A percentile compares a stretch with the other conserved stretches of the same genome.
These are phyloP conservation scores for Salvia miltiorrhiza DNA, from an alignment of 257 asterid genomes.

Conservation along the genomic window DNA sequence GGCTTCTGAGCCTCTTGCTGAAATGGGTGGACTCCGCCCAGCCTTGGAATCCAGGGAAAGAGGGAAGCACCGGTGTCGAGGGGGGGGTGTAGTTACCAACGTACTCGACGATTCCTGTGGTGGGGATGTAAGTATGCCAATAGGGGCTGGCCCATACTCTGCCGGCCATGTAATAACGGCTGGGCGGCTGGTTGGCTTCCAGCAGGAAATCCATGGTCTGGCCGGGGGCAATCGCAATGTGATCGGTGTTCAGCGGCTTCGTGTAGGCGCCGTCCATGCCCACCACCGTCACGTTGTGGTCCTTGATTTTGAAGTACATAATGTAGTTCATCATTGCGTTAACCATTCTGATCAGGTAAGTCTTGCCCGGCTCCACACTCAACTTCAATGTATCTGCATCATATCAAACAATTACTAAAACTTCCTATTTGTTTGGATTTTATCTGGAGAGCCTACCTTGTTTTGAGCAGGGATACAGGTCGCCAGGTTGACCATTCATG, in stretches of 20 bases:
- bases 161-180: not conserved
- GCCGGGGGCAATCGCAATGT: too few relatives aligned
- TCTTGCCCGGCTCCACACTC: conserved; percentile 23
- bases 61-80: conserved; percentile 25
- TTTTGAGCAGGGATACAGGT: too few relatives aligned
- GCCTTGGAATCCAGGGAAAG: conserved; percentile 27
- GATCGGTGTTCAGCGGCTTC: too few relatives aligned
- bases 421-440: too few relatives aligned
- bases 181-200: conserved; percentile 38
- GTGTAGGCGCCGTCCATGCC: too few relatives aligned
- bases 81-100: conserved; percentile 33
- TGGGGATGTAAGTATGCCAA: too few relatives aligned
- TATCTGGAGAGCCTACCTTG: too few relatives aligned
- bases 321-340: conserved; percentile 61
- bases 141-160: conserved; percentile 29
- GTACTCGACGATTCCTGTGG: conserved; percentile 42
- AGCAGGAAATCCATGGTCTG: too few relatives aligned
- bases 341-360: conserved; percentile 45
- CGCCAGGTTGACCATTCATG: too few relatives aligned
- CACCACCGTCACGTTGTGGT: conserved; percentile 17
- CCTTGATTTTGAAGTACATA: conserved; percentile 45
- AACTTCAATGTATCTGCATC: conserved; percentile 42
- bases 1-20: conserved; percentile 26
- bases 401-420: too few relatives aligned
- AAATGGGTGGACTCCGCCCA: conserved; percentile 25